A percentile compares a stretch with the other conserved stretches of the same genome.
These are phyloP conservation scores for Coriaria nepalensis DNA, from an alignment of 306 rosid genomes.

Conservation along the genomic window DNA sequence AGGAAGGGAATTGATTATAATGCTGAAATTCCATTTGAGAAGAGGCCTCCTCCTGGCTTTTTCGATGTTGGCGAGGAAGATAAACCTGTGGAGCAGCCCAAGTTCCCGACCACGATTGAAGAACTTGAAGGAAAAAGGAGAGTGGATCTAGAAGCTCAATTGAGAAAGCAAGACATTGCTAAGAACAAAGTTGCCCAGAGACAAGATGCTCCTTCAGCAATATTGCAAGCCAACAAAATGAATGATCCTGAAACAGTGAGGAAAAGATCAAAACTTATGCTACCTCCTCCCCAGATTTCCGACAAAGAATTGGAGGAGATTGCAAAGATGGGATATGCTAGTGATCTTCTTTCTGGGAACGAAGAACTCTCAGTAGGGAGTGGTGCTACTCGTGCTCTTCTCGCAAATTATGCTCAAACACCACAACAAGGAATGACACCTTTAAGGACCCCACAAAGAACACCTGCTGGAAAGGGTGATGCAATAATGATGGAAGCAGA, in stretches of 20 bases:
- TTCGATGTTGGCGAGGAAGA: conserved; percentile 71
- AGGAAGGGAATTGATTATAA: conserved; percentile 87
- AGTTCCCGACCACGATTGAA: conserved; percentile 79
- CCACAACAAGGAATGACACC: conserved; percentile 71
- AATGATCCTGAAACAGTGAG: conserved; percentile 91
- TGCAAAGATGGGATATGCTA: conserved; percentile 92
- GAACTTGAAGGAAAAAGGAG: conserved; percentile 94
- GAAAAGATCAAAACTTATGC: conserved; percentile 88
- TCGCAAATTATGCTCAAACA: conserved; percentile 79
- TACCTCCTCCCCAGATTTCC: conserved; percentile 90
- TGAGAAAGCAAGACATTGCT: conserved; percentile 74
- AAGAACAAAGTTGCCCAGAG: conserved; percentile 85
- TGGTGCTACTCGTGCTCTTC: conserved; percentile 78
- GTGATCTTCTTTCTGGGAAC: conserved; percentile 62
- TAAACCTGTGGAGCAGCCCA: conserved; percentile 59
- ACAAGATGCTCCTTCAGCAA: conserved; percentile 85
- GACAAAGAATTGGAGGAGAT: conserved; percentile 87
- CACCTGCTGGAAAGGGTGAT: conserved; percentile 88
- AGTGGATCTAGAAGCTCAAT: conserved; percentile 57
- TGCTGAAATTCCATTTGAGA: conserved; percentile 88
- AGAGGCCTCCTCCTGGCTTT: conserved; percentile 90
- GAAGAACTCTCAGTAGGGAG: conserved; percentile 67
- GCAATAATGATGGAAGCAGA: conserved; percentile 96
- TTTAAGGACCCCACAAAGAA: conserved; percentile 80
- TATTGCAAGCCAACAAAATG: conserved; percentile 78